Percentiles rank a stretch among this genome's conserved stretches.
These are phyloP conservation scores for Oenanthe javanica DNA, from an alignment of 140 eudicot species.

Conservation along the genomic window DNA sequence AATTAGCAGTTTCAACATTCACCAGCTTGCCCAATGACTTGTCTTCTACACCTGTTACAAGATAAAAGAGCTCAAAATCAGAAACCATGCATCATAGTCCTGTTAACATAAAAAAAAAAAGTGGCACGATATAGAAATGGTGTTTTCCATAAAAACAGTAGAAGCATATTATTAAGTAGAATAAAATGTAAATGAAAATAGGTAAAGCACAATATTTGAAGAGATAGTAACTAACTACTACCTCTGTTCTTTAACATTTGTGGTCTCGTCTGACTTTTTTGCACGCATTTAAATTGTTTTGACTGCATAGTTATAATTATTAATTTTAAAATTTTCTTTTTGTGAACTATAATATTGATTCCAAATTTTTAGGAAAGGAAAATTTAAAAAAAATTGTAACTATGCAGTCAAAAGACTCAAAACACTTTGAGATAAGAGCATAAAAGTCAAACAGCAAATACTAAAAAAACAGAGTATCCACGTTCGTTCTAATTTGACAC, in stretches of 20 bases:
- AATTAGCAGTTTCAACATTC: constrained; percentile 34
- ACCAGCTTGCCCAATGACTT: constrained; percentile 34
- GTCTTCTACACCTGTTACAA: constrained; percentile 54
- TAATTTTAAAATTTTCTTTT: no score
- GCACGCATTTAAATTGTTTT: no score
- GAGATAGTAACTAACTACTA: not conserved
- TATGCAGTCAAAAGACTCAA: no score
- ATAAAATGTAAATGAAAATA: not conserved
- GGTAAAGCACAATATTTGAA: not conserved
- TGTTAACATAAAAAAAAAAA: not conserved
- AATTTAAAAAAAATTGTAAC: no score
- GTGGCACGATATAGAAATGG: not conserved
- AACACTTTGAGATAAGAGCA: no score
- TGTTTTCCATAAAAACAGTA: not conserved
- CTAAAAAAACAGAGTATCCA: not conserved
- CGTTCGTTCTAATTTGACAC: not conserved
- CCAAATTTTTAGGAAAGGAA: no score
- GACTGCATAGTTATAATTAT: no score
- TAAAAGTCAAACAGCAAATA: no score
- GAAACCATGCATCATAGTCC: not conserved
- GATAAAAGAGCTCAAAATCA: constrained; percentile 3
- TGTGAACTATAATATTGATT: no score
- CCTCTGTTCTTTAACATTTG: no score
- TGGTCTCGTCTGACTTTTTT: no score
- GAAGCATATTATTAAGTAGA: not conserved